Evolutionary conservation across 306 rosid genomes (phyloP).

Genomic region (Hippophae gyantsensis): DNA sequence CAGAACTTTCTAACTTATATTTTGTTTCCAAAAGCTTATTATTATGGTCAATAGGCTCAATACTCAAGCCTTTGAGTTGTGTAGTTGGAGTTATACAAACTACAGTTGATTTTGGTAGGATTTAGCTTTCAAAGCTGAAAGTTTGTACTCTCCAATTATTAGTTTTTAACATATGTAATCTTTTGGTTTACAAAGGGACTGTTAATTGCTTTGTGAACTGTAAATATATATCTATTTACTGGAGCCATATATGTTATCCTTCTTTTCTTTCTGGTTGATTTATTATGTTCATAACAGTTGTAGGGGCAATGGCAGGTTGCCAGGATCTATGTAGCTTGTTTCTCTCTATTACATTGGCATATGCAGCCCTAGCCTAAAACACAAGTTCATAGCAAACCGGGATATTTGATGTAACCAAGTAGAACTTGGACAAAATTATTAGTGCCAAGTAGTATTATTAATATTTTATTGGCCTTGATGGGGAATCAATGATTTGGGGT

Average conservation of each 20-base stretch:
- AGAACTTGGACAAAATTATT: no score
- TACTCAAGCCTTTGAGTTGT: conserved; percentile 3
- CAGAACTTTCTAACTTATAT: conserved; percentile 18
- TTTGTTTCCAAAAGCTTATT: conserved; percentile 21
- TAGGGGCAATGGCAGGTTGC: no score
- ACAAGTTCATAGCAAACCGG: no score
- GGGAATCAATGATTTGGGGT: no score
- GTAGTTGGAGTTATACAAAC: conserved; percentile 16
- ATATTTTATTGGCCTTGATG: no score
- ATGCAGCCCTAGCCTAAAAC: no score
- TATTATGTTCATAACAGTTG: no score
- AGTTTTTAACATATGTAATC: conserved; percentile 18
- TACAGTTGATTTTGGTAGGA: conserved; percentile 19
- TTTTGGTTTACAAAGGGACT: neutral
- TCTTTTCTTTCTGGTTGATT: neutral
- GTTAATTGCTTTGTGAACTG: conserved; percentile 18
- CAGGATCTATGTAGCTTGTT: no score
- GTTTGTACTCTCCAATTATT: conserved; percentile 21
- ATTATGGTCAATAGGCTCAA: neutral
- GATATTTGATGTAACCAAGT: no score
- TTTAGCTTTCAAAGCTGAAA: conserved; percentile 5
- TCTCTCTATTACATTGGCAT: no score
- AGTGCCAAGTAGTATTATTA: no score
- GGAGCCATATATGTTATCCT: neutral
- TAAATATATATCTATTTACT: conserved; percentile 17